These are phyloP conservation scores for Naumovozyma castellii DNA, from an alignment of 805 yeast genomes.

Conservation along the genomic window DNA sequence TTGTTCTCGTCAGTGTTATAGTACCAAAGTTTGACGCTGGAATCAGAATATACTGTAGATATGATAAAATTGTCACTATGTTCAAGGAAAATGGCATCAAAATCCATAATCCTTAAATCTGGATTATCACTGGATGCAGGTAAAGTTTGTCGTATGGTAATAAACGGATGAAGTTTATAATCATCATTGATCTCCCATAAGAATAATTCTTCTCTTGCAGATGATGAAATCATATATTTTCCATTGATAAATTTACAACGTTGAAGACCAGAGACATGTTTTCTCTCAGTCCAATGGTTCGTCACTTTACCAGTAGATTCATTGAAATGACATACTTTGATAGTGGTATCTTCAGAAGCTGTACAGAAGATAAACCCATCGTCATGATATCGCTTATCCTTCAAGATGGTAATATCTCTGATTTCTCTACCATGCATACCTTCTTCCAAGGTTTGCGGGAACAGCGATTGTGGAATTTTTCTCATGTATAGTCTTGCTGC, in stretches of 20 bases:
- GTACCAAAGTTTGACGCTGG: constrained; percentile 58
- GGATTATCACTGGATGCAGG: constrained; percentile 53
- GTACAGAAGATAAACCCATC: constrained; percentile 45
- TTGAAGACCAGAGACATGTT: constrained; percentile 87
- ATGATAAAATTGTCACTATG: constrained; percentile 25
- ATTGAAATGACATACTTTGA: constrained; percentile 43
- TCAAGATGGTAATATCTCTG: constrained; percentile 56
- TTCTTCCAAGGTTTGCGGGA: constrained; percentile 33
- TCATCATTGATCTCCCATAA: constrained; percentile 56
- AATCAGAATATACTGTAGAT: constrained; percentile 77
- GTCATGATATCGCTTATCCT: constrained; percentile 22
- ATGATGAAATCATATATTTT: constrained; percentile 42
- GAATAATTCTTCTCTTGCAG: constrained; percentile 82
- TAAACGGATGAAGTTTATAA: constrained; percentile 33
- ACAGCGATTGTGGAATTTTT: constrained; percentile 17
- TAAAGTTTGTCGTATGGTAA: constrained; percentile 42
- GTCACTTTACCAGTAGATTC: constrained; percentile 34
- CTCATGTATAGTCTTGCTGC: constrained; percentile 40
- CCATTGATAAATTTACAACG: constrained; percentile 52
- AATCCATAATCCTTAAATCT: constrained; percentile 86
- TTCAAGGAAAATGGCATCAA: constrained; percentile 41
- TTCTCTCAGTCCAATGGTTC: constrained; percentile 54
- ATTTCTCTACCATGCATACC: constrained; percentile 93
- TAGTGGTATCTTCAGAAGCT: constrained; percentile 84
- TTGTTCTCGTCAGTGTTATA: constrained; percentile 32